Evolutionary conservation across 192 early-diverging fungal species (phyloP), one percentile per base, ranked within the genome.

Genomic region (Dissophora ornata): DNA sequence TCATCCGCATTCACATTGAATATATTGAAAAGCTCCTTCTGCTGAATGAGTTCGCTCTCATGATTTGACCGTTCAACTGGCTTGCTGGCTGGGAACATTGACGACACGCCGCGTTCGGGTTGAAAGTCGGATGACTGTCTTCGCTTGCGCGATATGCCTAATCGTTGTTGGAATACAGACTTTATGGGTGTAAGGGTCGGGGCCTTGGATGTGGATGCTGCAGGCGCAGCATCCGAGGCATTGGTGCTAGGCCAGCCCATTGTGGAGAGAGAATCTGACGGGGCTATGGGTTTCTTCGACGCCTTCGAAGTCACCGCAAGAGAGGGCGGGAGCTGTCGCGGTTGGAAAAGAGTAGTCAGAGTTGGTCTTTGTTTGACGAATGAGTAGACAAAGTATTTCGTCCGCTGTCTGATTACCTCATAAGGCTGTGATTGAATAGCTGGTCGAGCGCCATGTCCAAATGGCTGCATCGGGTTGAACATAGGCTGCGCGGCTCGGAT

Each of bases 61-160:
- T n/a, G 9, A n/a, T 45, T n/a, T n/a, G 44, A 45, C 6, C 44
- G 44, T 10, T n/a, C 12, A 16, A n/a, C 44, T n/a, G 10, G 44
- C 9, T 16, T 45, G 9, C 18, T 6, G 12, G 44, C 4, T 5
- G 44, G 18, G 18, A 45, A 25, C 7, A 45, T 21, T 18, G 32
- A 18, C 4, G 49, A 52, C 53, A 38, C 42, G 21, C 62, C 22
- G 7, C 34, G 30, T 7, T 46, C 29, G 6, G 65, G 54, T 57
- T 48, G 38, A 38, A 60, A 62, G 24, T 65, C 70, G 28, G 57
- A 74, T 6, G 73, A 77, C 40, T 77, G 73, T 11, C 73, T 45
- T 30, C 73, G 29, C 42, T 77, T 77, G 47, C 30, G 36, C 3
- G 73, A 77, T 13, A 42, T 21, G 11, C 73, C 73, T 15, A 77